A percentile compares a stretch with the other conserved stretches of the same genome.
Evolutionary conservation across 2,329 filamentous ascomycete species (phyloP).

Genomic region (Pseudogymnoascus sp.): DNA sequence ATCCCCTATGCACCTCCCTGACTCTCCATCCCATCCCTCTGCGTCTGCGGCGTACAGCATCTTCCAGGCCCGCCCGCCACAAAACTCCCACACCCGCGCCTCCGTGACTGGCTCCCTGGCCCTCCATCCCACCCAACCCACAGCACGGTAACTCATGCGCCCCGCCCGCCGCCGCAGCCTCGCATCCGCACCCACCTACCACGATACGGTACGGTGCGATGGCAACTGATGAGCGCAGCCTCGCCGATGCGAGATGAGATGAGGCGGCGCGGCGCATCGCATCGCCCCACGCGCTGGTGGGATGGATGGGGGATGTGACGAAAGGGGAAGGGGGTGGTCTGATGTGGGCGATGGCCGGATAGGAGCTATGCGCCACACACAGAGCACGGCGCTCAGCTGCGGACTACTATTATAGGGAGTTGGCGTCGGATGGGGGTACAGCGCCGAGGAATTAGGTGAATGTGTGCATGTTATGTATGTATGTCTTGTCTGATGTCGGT

Average conservation of each 20-base stretch:
- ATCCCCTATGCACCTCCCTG: background rate
- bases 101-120: background rate
- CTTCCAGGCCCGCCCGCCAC: background rate
- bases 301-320: background rate
- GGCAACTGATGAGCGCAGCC: too few relatives aligned
- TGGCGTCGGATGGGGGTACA: too few relatives aligned
- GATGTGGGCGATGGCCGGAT: background rate
- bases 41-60: too few relatives aligned
- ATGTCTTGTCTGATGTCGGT: background rate
- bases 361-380: too few relatives aligned
- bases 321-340: background rate
- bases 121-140: too few relatives aligned
- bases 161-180: background rate
- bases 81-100: background rate
- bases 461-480: background rate
- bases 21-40: background rate
- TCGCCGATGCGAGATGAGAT: background rate
- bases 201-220: background rate
- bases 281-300: background rate
- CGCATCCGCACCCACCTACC: background rate
- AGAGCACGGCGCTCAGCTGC: too few relatives aligned
- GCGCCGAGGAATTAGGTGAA: too few relatives aligned
- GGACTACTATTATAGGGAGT: too few relatives aligned
- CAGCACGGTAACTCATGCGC: background rate
- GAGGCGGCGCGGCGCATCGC: background rate